Conservation (phyloP, 2,329 filamentous ascomycete species). For the Talaromyces islandicus region DNA sequence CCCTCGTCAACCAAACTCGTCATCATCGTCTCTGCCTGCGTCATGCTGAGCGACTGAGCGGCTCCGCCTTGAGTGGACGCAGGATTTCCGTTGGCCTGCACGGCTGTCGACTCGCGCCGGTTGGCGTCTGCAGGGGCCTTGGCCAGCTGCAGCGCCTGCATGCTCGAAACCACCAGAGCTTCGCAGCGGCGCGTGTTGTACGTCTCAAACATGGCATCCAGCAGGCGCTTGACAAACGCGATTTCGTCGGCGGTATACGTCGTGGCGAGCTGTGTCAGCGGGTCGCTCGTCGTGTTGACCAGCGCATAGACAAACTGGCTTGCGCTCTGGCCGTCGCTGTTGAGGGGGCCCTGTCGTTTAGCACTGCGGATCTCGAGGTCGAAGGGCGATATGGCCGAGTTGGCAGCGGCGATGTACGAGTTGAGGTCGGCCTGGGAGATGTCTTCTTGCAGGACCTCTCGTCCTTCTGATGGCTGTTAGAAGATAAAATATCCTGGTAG, state of each 20-base stretch:
- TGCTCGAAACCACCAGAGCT: constrained; percentile 72
- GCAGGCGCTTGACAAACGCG: constrained; percentile 76
- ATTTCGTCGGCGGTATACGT: constrained; percentile 77
- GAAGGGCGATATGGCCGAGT: constrained; percentile 67
- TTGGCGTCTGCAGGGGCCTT: constrained; percentile 35
- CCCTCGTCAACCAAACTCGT: constrained; percentile 66
- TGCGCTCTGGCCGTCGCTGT: constrained; percentile 31
- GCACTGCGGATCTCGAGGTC: constrained; percentile 79
- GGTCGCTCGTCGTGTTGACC: constrained; percentile 81
- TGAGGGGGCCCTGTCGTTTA: constrained; percentile 2
- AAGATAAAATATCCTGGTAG: not conserved
- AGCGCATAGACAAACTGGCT: constrained; percentile 67
- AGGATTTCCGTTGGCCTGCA: constrained; percentile 17
- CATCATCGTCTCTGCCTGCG: constrained; percentile 70
- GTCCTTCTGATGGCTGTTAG: constrained; percentile 31
- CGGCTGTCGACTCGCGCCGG: constrained; percentile 43
- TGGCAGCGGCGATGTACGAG: constrained; percentile 63
- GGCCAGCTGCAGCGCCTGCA: constrained; percentile 68
- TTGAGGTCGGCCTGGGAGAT: constrained; percentile 64
- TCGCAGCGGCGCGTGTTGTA: constrained; percentile 77
- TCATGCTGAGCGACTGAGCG: constrained; percentile 59
- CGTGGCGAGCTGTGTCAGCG: constrained; percentile 80
- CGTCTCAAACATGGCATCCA: constrained; percentile 88
- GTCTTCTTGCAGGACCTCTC: constrained; percentile 51
- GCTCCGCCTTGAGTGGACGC: constrained; percentile 23